Percentiles rank a stretch among this genome's conserved stretches.
These are phyloP conservation scores for Ligustrum vulgare DNA, from an alignment of 257 asterid species.

Conservation along the genomic window DNA sequence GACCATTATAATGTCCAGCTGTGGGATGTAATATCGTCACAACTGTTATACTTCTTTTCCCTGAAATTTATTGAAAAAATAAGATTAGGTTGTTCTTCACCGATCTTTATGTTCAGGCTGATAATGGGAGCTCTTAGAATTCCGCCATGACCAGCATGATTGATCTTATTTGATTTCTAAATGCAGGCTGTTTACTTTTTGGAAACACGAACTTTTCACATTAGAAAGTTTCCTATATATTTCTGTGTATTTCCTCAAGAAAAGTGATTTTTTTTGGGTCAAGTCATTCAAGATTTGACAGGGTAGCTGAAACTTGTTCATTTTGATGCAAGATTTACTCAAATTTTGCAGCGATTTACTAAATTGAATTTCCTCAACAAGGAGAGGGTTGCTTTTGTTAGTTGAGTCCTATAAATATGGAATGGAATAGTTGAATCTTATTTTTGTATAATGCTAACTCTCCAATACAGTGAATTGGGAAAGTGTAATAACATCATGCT, in stretches of 20 bases:
- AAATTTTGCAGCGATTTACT: neutral
- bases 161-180: no score
- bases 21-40: neutral
- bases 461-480: neutral
- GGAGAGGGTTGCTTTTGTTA: neutral
- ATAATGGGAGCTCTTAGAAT: neutral
- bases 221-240: neutral
- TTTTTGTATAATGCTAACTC: neutral
- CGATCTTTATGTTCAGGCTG: neutral
- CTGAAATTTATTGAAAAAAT: no score
- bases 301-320: neutral
- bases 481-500: neutral
- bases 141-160: neutral
- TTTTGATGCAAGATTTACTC: neutral
- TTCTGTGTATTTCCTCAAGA: no score
- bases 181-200: neutral
- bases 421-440: neutral
- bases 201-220: neutral
- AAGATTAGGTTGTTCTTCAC: neutral
- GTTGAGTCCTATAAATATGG: neutral
- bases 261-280: neutral
- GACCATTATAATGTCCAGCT: neutral
- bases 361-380: neutral
- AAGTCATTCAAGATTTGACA: neutral
- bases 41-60: neutral